phyloP scores from a whole-genome alignment of 768 basidiomycete species.

The Lentinula boryana region DNA sequence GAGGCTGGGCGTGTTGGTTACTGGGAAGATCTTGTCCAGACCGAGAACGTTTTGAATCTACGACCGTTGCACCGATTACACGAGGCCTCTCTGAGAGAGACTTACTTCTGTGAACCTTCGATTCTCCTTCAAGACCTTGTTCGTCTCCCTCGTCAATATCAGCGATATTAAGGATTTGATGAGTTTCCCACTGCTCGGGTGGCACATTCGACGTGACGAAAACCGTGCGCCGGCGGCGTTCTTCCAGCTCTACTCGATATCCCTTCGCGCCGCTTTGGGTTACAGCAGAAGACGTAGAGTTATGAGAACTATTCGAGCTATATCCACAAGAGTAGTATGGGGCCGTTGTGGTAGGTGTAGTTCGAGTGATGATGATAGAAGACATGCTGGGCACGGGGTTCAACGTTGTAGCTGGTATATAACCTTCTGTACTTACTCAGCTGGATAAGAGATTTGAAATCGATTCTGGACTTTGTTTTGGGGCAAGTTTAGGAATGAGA shows the following conservation, averaged over 20 bases:
- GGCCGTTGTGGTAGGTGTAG: conserved; percentile 8
- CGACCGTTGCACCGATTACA: neutral
- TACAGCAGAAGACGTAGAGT: neutral
- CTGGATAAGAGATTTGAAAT: neutral
- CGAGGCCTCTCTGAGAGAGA: conserved; percentile 2
- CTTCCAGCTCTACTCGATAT: conserved; percentile 3
- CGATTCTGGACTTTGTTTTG: neutral
- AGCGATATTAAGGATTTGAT: conserved; percentile 6
- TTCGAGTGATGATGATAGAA: conserved; percentile 17
- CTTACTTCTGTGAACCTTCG: conserved; percentile 2
- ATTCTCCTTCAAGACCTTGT: neutral
- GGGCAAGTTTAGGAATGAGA: neutral
- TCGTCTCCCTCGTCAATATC: conserved; percentile 25
- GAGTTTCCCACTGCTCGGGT: conserved; percentile 35
- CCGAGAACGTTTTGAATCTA: conserved; percentile 6
- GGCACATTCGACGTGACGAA: conserved; percentile 38
- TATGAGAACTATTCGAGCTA: conserved; percentile 33
- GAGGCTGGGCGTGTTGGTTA: neutral
- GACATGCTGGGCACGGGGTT: conserved; percentile 5
- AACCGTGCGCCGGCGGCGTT: conserved; percentile 33
- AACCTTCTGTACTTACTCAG: neutral
- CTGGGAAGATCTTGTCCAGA: conserved; percentile 1
- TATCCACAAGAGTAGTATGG: conserved; percentile 31
- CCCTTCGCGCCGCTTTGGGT: neutral
- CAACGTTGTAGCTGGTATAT: neutral